Evolutionary conservation across 176 grass and related monocot genomes (phyloP).

Genomic region (Paspalum notatum): DNA sequence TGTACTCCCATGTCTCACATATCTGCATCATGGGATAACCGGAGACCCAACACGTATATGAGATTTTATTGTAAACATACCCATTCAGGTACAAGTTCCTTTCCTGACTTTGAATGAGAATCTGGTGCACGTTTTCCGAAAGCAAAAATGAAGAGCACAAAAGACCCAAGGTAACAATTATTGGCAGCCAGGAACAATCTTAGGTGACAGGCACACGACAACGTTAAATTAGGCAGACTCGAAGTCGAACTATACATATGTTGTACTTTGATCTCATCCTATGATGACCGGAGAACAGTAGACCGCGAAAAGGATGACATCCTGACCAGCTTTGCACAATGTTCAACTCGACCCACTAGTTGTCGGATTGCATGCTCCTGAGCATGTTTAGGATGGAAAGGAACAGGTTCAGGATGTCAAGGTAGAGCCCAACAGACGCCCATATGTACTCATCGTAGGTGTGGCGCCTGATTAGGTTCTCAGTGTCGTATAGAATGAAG

Average conservation of each 20-base stretch:
- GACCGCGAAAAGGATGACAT: background rate
- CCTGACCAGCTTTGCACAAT: background rate
- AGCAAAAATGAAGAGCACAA: background rate
- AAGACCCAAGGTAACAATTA: background rate
- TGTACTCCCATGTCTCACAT: background rate
- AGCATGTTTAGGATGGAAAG: conserved; percentile 88
- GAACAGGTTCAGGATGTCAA: conserved; percentile 97
- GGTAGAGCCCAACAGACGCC: conserved; percentile 95
- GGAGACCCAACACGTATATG: too few relatives aligned
- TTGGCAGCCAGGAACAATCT: conserved; percentile 18
- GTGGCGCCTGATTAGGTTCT: conserved; percentile 88
- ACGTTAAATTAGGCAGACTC: background rate
- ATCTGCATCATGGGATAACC: background rate
- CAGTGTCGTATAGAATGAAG: conserved; percentile 92
- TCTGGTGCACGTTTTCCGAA: background rate
- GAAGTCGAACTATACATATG: conserved; percentile 25
- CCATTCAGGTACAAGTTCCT: too few relatives aligned
- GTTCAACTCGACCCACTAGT: conserved; percentile 27
- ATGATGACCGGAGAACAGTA: background rate
- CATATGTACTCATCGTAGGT: conserved; percentile 98
- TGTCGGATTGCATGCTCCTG: conserved; percentile 76
- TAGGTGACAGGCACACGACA: background rate
- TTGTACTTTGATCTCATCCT: conserved; percentile 18
- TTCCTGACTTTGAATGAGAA: background rate
- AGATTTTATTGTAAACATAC: too few relatives aligned